Evolutionary conservation across 2,329 filamentous ascomycete genomes (phyloP).

Genomic region (Fusarium nanum): DNA sequence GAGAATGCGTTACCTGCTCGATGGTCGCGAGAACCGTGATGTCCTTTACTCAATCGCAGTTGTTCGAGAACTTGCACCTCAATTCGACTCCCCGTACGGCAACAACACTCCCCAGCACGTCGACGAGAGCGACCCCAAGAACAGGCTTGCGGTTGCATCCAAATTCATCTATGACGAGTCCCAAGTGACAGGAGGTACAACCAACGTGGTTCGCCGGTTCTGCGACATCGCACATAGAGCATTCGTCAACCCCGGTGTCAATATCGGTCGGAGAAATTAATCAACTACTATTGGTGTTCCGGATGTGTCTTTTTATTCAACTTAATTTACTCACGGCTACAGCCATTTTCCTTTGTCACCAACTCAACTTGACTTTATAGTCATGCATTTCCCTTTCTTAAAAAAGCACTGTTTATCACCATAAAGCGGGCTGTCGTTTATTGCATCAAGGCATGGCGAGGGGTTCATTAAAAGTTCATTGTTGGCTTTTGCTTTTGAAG

Average conservation of each 20-base stretch:
- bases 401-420: conserved; percentile 35
- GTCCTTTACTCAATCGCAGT: conserved; percentile 91
- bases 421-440: conserved; percentile 35
- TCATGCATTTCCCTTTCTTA: conserved; percentile 29
- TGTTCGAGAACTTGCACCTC: conserved; percentile 77
- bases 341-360: conserved; percentile 40
- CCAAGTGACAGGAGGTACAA: conserved; percentile 73
- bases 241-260: conserved; percentile 65
- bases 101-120: conserved; percentile 68
- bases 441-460: conserved; percentile 50
- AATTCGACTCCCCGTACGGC: conserved; percentile 69
- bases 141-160: conserved; percentile 75
- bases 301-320: neutral
- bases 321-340: conserved; percentile 1
- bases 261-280: conserved; percentile 52
- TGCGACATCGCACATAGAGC: conserved; percentile 74
- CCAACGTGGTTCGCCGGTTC: conserved; percentile 77
- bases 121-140: conserved; percentile 74
- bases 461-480: conserved; percentile 47
- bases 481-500: conserved; percentile 34
- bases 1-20: conserved; percentile 76
- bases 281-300: neutral
- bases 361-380: conserved; percentile 10
- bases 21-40: conserved; percentile 87
- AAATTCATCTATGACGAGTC: conserved; percentile 76